Evolutionary conservation across 2,329 filamentous ascomycete genomes (phyloP).

Genomic region (Venturia asperata): DNA sequence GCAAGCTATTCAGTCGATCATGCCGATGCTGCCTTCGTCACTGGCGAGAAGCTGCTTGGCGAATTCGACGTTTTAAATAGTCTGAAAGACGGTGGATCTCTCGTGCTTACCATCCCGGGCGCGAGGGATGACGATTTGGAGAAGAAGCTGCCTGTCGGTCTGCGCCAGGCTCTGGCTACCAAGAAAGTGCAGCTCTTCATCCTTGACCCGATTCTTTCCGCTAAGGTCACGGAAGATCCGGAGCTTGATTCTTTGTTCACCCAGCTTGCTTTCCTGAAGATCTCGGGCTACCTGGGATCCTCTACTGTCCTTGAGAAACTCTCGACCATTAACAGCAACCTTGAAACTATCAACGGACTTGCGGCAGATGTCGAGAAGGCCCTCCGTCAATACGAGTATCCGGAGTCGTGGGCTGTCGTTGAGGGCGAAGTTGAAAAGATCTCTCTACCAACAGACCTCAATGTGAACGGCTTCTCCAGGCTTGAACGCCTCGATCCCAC

Average conservation of each 20-base stretch:
- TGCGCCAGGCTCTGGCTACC: constrained; percentile 64
- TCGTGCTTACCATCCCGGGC: constrained; percentile 69
- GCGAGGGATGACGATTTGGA: constrained; percentile 85
- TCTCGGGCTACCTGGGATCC: constrained; percentile 62
- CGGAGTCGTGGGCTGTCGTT: constrained; percentile 70
- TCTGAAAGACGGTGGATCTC: constrained; percentile 61
- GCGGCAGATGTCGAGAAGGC: constrained; percentile 58
- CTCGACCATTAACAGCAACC: constrained; percentile 50
- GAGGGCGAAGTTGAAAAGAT: constrained; percentile 50
- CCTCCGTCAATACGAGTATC: constrained; percentile 66
- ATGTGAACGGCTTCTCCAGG: constrained; percentile 71
- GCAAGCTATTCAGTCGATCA: constrained; percentile 73
- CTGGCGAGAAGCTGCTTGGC: constrained; percentile 70
- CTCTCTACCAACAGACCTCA: constrained; percentile 57
- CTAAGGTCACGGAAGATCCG: constrained; percentile 59
- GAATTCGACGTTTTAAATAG: constrained; percentile 67
- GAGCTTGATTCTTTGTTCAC: constrained; percentile 58
- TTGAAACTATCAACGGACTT: constrained; percentile 45
- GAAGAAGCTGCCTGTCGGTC: constrained; percentile 66
- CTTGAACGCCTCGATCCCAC: constrained; percentile 73
- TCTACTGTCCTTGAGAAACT: constrained; percentile 60
- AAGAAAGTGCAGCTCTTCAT: constrained; percentile 67
- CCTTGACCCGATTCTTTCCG: constrained; percentile 63
- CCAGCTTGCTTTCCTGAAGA: constrained; percentile 75
- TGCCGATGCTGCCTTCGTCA: constrained; percentile 73